Evolutionary conservation across 2,329 filamentous ascomycete genomes (phyloP), one percentile per base, ranked within the genome.

Genomic region (Xylaria hypoxylon): DNA sequence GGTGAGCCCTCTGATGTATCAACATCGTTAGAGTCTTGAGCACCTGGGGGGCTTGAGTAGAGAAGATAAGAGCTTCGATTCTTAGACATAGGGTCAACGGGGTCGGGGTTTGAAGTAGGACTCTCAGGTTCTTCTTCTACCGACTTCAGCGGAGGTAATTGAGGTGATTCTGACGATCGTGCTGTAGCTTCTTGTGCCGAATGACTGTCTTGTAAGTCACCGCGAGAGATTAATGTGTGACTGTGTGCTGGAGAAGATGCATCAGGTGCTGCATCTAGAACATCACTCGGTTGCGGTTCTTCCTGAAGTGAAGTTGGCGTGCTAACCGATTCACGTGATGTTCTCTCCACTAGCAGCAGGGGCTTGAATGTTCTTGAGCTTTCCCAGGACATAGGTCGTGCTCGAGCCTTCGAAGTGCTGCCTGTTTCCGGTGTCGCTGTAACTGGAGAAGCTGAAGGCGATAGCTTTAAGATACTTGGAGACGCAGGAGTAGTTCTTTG

Each of bases 311-410:
- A 67, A 38, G 68, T 71, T 22, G 77, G 70, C 24, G 75, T 72
- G 31, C 78, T 76, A 3, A 73, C 71, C 5, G 78, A 74, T 48
- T 78, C 78, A 47, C 82, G 80, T 8, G 83, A 80, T 3, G 81
- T 82, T 69, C 81, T 89, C 77, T 96, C 92, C 6, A 97, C 87
- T 24, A 97, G 88, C 78, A 92, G 95, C 8, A 97, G 81, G 0
- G 94, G 94, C 71, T 92, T 90, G 73, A 94, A 90, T 75, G 96
- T 93, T 61, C 86, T 86, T 19, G 84, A 85, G 69, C 80, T 87
- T 50, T 89, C 87, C 87, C 87, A 90, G 0, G 87, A 89, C 13
- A 81, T 87, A 13, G 87, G 87, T 5, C 88, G 83, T 24, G 82
- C 74, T 47, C 79, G 75, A 56, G 79, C 77, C 71, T 80, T 83